Percentiles rank a stretch among this genome's conserved stretches.
phyloP scores from a whole-genome alignment of 2,329 filamentous ascomycete species.

The Leptographium galeiforme region DNA sequence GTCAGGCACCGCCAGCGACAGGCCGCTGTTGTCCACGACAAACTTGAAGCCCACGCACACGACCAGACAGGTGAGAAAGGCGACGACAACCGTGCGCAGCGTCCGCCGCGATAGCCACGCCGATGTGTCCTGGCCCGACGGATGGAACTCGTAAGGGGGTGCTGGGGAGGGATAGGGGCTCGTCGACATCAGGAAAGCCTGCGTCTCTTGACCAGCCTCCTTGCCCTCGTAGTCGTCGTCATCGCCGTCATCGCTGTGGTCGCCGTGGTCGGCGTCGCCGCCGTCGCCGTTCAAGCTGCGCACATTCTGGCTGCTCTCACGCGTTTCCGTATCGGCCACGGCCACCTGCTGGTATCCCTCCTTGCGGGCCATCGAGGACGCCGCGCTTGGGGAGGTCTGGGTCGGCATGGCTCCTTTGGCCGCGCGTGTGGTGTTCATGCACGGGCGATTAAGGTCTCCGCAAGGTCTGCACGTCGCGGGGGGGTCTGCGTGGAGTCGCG shows the following conservation, averaged over 20 bases:
- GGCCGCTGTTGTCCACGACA: constrained; percentile 10
- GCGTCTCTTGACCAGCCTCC: constrained; percentile 4
- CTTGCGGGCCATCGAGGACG: not conserved
- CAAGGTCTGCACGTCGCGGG: too few relatives aligned
- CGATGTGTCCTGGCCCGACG: constrained; percentile 2
- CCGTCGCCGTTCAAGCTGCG: too few relatives aligned
- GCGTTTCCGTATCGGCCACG: not conserved
- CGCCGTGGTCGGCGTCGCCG: not conserved
- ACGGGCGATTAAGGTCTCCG: too few relatives aligned
- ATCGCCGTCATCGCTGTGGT: not conserved
- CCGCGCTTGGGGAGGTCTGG: not conserved
- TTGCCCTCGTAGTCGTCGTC: constrained; percentile 1
- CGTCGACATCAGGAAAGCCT: constrained; percentile 1
- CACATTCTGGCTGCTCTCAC: too few relatives aligned
- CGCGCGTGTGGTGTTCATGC: not conserved
- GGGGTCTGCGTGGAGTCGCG: not conserved
- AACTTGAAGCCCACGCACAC: constrained; percentile 14
- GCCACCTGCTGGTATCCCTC: constrained; percentile 6
- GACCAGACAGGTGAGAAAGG: constrained; percentile 12
- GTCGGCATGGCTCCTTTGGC: not conserved
- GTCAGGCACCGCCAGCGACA: constrained; percentile 6
- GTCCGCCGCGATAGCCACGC: constrained; percentile 7
- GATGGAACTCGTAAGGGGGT: constrained; percentile 1
- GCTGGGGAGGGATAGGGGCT: not conserved
- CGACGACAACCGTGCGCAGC: constrained; percentile 9